Evolutionary conservation across 192 early-diverging fungal genomes (phyloP), one percentile per base, ranked within the genome.

Genomic region (Tieghemiomyces parasiticus): DNA sequence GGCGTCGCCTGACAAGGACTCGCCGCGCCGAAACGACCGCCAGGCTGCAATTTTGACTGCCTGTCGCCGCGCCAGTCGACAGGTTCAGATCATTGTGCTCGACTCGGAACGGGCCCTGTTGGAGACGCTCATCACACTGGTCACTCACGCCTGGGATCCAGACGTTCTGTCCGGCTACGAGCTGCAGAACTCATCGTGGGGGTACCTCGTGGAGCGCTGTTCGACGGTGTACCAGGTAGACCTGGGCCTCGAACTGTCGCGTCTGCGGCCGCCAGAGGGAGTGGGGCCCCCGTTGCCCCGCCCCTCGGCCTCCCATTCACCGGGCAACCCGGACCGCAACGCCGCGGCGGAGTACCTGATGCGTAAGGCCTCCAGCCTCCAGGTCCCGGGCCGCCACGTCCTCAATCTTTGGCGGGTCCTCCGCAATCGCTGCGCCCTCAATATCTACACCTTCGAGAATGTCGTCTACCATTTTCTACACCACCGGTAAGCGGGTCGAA

Each of bases 351-450:
- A 8, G 31, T 67, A 67, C 32, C 13, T 51, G 52, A 34, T 54
- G 12, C 49, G 62, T 9, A 81, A 88, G 49, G 68, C 83, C 16
- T 79, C 87, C 3, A 64, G 75, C 0, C 65, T 92, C n/a, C 73
- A 73, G 31, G 60, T 87, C 6, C 56, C 65, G 31, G 92, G 92
- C 20, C 77, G 92, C 2, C 86, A 91, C 62, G 75, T 92, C 50
- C 67, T 97, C 14, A 95, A 94, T 69, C 71, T 92, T 25, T 97
- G 93, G 93, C 66, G 90, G 33, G 61, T 93, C 33, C 81, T 97
- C 74, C 70, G 81, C n/a, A 61, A 70, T 30, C 88, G 94, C 63
- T 63, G 93, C 13, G 81, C 70, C 20, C 68, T 93, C 28, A 85
- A 81, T 9, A 83, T 77, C 24, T 95, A 94, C 65, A 76, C 85